These are phyloP conservation scores for Amanita molliuscula DNA, from an alignment of 768 basidiomycete species.

Conservation along the genomic window DNA sequence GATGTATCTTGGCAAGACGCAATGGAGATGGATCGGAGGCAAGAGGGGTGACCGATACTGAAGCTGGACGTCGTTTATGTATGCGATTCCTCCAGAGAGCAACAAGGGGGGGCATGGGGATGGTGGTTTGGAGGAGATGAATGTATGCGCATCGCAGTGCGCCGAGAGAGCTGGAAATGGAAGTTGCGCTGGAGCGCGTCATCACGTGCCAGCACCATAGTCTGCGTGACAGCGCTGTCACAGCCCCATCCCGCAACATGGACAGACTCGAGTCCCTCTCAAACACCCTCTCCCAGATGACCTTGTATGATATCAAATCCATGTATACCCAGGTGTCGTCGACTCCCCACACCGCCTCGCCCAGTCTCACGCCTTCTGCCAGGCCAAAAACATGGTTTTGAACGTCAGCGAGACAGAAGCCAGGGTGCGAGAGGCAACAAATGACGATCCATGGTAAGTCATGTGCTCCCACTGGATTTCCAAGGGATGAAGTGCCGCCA, in stretches of 20 bases:
- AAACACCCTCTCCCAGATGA: slow-evolving; percentile 68
- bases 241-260: slow-evolving; percentile 32
- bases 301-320: slow-evolving; percentile 88
- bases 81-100: slow-evolving; percentile 2
- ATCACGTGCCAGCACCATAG: neutral
- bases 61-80: neutral
- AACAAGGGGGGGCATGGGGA: slow-evolving; percentile 1
- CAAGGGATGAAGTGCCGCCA: slow-evolving; percentile 19
- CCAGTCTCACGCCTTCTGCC: slow-evolving; percentile 6
- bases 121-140: neutral
- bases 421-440: slow-evolving; percentile 94
- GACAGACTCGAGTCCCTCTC: slow-evolving; percentile 72
- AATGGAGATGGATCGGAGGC: neutral
- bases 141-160: slow-evolving; percentile 1
- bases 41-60: neutral
- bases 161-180: neutral
- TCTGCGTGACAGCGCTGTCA: neutral
- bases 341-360: neutral
- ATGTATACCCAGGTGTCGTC: slow-evolving; percentile 80
- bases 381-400: slow-evolving; percentile 95
- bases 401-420: slow-evolving; percentile 97
- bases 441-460: slow-evolving; percentile 91
- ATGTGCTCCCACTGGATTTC: slow-evolving; percentile 2
- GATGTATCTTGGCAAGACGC: slow-evolving; percentile 27
- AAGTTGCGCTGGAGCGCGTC: neutral